Evolutionary conservation across 805 yeast genomes (phyloP), one percentile per base, ranked within the genome.

Genomic region (Teunomyces panamensis): DNA sequence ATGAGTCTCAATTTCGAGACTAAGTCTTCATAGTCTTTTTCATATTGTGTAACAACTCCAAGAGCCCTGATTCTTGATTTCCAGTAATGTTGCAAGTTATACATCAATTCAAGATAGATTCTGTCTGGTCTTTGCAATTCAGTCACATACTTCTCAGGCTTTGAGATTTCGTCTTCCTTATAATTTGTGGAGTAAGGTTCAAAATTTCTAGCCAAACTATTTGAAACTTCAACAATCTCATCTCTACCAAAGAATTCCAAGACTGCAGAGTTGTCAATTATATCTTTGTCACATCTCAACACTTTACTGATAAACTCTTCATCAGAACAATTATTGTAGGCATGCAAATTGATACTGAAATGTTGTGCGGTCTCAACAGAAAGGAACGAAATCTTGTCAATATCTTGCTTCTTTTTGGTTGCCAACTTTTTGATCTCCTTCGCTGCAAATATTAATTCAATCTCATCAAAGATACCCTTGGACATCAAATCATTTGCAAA

Each of bases 331-430:
- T 65, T 64, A 14, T 81, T 77, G 61, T 79, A 86, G 58, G 79
- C 73, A 57, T 87, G 91, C 47, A 87, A 70, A 58, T 87, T 87
- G 56, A 87, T 87, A 35, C 89, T 89, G 65, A 87, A 85, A 58
- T 86, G 91, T 57, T 87, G 94, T 1, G 88, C 84, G 14, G 84
- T 58, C 53, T 87, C 94, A 51, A 90, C 73, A 0, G 91, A 75
- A 54, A 87, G 69, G 55, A 85, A 81, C 0, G 83, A 59, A 3
- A 80, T 57, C 55, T 79, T 77, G 47, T 77, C 76, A 24, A 67
- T 63, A 27, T 74, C 78, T 30, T 65, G 73, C 45, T 68, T 69
- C 55, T 65, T 69, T 49, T 71, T 68, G 1, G 73, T 68, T 8
- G 73, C 78, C 59, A 68, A 71, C 48, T 68, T 75, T 58, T 65